phyloP scores from a whole-genome alignment of 495 filamentous ascomycete genomes.

The Chaetomidium leptoderma region DNA sequence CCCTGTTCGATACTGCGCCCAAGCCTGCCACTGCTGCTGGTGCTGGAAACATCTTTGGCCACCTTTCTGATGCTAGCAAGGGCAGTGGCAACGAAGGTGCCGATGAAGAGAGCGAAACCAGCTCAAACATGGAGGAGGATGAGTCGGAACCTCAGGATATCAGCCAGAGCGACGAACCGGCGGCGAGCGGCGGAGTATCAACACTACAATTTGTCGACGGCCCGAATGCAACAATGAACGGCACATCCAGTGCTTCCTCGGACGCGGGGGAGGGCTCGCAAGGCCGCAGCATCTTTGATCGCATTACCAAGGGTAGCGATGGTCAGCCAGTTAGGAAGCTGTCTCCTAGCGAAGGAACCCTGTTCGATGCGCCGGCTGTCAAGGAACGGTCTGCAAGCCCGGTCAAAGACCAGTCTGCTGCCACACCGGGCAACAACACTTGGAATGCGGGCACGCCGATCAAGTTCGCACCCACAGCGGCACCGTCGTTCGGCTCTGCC shows the following conservation, averaged over 20 bases:
- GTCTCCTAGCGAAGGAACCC: conserved; percentile 22
- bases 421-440: conserved; percentile 44
- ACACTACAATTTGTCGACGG: conserved; percentile 31
- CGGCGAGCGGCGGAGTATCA: conserved; percentile 33
- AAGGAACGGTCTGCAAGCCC: conserved; percentile 35
- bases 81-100: conserved; percentile 43
- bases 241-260: conserved; percentile 31
- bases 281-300: conserved; percentile 56
- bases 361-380: conserved; percentile 27
- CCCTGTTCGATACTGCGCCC: conserved; percentile 26
- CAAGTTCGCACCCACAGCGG: conserved; percentile 34
- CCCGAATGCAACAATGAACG: conserved; percentile 21
- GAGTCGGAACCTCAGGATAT: conserved; percentile 41
- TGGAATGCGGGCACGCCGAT: conserved; percentile 41
- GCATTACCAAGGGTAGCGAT: conserved; percentile 46
- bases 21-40: conserved; percentile 22
- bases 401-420: conserved; percentile 32
- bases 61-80: conserved; percentile 53
- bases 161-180: conserved; percentile 30
- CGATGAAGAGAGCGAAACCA: conserved; percentile 47
- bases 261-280: conserved; percentile 35
- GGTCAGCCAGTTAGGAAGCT: conserved; percentile 46
- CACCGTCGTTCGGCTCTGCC: conserved; percentile 31
- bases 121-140: conserved; percentile 40
- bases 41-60: conserved; percentile 56